These are phyloP conservation scores for Tulasnella sp. DNA, from an alignment of 768 basidiomycete genomes.

Conservation along the genomic window DNA sequence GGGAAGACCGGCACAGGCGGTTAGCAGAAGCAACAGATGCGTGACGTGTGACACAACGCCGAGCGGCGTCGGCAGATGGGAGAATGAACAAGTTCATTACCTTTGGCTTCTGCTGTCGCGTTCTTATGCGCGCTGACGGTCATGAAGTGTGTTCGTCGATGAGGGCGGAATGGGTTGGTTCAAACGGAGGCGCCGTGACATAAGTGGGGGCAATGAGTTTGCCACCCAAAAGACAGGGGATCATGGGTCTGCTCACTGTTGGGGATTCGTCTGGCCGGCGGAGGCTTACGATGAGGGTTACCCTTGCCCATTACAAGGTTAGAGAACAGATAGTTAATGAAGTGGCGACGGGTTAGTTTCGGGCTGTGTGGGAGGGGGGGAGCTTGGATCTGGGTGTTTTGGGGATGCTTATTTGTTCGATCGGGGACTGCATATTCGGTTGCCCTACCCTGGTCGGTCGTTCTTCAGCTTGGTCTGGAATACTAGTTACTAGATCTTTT, in stretches of 20 bases:
- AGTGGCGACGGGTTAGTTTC: neutral
- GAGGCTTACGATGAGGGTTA: slow-evolving; percentile 9
- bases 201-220: neutral
- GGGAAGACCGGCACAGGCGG: neutral
- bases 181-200: neutral
- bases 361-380: too few species aligned
- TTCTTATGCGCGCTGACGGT: slow-evolving; percentile 18
- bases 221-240: neutral
- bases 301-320: slow-evolving; percentile 12
- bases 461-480: slow-evolving; percentile 1
- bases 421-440: too few species aligned
- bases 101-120: slow-evolving; percentile 18
- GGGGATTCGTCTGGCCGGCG: slow-evolving; percentile 3
- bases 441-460: neutral
- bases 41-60: neutral
- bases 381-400: neutral
- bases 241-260: slow-evolving; percentile 5
- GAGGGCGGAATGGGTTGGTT: neutral
- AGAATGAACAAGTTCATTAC: neutral
- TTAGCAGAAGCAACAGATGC: neutral
- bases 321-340: neutral
- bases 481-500: neutral
- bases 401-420: neutral
- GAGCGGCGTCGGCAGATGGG: neutral
- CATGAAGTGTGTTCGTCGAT: neutral